Evolutionary conservation across 1,284 basidiomycete genomes (phyloP).

Genomic region (Exobasidium cylindrosporum): DNA sequence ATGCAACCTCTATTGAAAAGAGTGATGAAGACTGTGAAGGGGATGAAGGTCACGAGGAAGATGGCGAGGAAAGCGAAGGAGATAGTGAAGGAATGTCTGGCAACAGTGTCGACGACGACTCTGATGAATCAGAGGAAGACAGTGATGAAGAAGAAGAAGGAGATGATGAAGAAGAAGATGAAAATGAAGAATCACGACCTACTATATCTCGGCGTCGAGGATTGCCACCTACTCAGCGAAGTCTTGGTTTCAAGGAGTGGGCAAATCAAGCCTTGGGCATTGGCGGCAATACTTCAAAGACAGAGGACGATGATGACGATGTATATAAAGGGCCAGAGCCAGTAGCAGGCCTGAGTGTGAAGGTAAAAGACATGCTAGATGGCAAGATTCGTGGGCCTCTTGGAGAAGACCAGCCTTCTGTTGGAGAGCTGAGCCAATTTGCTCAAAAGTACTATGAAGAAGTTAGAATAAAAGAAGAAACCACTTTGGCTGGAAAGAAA

Average conservation of each 20-base stretch:
- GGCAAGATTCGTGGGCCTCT: slow-evolving; percentile 51
- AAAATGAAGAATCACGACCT: slow-evolving; percentile 17
- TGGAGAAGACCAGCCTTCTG: slow-evolving; percentile 29
- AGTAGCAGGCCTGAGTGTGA: slow-evolving; percentile 40
- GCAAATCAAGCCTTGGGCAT: slow-evolving; percentile 45
- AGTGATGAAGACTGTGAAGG: too few species aligned
- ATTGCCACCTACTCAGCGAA: slow-evolving; percentile 31
- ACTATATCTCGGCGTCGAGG: slow-evolving; percentile 27
- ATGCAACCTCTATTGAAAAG: too few species aligned
- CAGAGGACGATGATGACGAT: slow-evolving; percentile 15
- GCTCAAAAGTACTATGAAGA: slow-evolving; percentile 30
- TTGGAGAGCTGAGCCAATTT: slow-evolving; percentile 33
- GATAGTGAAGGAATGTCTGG: background rate
- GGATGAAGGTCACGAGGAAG: background rate
- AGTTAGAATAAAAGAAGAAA: background rate
- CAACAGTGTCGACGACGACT: background rate
- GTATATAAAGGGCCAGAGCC: slow-evolving; percentile 33
- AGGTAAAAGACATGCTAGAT: slow-evolving; percentile 48
- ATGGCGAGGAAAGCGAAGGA: slow-evolving; percentile 11
- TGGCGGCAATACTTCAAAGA: slow-evolving; percentile 11
- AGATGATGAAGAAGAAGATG: slow-evolving; percentile 23
- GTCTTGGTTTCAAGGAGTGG: slow-evolving; percentile 51
- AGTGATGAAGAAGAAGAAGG: slow-evolving; percentile 18
- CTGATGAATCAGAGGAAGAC: slow-evolving; percentile 16
- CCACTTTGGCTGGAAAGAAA: background rate